These are phyloP conservation scores for Cladorrhinum sp. DNA, from an alignment of 2,329 filamentous ascomycete species.

Conservation along the genomic window DNA sequence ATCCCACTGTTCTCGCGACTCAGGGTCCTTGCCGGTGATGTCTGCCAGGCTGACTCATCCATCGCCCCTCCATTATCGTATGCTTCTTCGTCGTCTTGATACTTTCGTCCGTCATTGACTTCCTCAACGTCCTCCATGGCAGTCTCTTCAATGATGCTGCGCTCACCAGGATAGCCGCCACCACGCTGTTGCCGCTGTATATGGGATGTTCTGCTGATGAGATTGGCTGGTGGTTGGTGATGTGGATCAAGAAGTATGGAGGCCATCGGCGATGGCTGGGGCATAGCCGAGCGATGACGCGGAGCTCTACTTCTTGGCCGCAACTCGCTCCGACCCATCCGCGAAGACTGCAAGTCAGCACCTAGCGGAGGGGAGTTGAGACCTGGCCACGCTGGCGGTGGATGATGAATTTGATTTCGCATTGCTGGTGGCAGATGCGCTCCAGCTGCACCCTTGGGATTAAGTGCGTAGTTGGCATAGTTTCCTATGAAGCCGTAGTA, in stretches of 20 bases:
- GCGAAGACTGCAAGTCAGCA: conserved; percentile 54
- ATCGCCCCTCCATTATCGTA: conserved; percentile 50
- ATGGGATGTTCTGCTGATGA: conserved; percentile 46
- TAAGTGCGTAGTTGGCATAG: conserved; percentile 80
- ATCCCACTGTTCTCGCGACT: conserved; percentile 52
- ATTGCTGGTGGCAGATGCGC: conserved; percentile 56
- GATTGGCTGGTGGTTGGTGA: conserved; percentile 61
- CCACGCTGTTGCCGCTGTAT: conserved; percentile 42
- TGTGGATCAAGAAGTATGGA: conserved; percentile 73
- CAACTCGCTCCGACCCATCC: conserved; percentile 43
- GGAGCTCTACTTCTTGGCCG: conserved; percentile 42
- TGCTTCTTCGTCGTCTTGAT: conserved; percentile 59
- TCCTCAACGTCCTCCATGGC: conserved; percentile 43
- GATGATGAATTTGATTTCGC: conserved; percentile 66
- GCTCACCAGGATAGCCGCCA: conserved; percentile 46
- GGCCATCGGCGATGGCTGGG: conserved; percentile 63
- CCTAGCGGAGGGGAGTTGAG: conserved; percentile 60
- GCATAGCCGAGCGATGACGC: conserved; percentile 43
- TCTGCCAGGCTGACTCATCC: conserved; percentile 60
- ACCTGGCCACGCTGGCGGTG: conserved; percentile 71
- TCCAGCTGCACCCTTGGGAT: conserved; percentile 64
- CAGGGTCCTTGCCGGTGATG: conserved; percentile 49
- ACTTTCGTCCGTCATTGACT: conserved; percentile 37
- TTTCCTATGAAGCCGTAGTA: conserved; percentile 94
- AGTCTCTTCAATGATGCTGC: conserved; percentile 55